These are phyloP conservation scores for Thalassiosira profunda DNA, from an alignment of 108 stramenopile genomes.

Conservation along the genomic window DNA sequence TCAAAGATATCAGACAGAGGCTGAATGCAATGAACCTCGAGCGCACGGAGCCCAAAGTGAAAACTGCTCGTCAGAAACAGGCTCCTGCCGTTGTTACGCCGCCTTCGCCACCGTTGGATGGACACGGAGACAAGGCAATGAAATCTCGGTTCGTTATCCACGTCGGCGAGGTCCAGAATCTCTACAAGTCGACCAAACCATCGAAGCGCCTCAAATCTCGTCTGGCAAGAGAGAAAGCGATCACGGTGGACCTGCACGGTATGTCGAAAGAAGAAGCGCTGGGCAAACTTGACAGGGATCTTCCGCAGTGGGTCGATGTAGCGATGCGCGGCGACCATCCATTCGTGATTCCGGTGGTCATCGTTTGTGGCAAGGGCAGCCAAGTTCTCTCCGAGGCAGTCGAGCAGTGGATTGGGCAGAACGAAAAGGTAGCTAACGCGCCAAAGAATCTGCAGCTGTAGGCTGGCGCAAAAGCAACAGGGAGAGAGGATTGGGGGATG, in stretches of 20 bases:
- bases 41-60: too few species aligned
- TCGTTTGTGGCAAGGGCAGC: neutral
- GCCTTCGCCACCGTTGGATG: too few species aligned
- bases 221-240: neutral
- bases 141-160: neutral
- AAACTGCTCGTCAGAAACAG: too few species aligned
- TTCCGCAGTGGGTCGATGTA: neutral
- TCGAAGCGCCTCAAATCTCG: neutral
- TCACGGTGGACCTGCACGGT: slow-evolving; percentile 1
- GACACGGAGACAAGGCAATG: neutral
- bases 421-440: too few species aligned
- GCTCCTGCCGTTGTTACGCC: too few species aligned
- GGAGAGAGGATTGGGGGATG: too few species aligned
- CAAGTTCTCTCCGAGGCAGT: neutral
- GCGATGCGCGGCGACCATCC: neutral
- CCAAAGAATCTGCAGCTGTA: too few species aligned
- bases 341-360: neutral
- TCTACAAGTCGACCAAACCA: neutral
- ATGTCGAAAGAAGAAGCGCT: neutral
- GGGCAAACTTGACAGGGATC: neutral
- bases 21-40: too few species aligned
- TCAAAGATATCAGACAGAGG: too few species aligned
- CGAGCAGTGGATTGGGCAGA: neutral
- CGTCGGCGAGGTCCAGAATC: neutral
- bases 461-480: too few species aligned